A percentile compares a stretch with the other conserved stretches of the same genome.
These are phyloP conservation scores for Vigna radiata DNA, from an alignment of 306 rosid genomes.

Conservation along the genomic window DNA sequence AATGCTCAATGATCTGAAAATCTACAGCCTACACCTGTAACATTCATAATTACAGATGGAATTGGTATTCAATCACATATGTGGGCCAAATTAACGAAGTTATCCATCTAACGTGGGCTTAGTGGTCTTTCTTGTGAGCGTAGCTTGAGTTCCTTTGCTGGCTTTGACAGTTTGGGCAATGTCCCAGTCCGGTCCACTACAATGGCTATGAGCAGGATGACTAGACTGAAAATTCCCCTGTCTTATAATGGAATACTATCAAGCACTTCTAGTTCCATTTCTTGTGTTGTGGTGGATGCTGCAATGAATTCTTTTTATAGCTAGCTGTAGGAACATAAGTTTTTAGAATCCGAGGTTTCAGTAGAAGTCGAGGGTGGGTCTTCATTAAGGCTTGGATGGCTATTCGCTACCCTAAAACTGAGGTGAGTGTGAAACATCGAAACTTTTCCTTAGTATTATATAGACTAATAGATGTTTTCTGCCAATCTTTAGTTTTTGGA, in stretches of 20 bases:
- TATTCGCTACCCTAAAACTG: conserved; percentile 1
- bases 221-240: background rate
- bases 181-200: too few species aligned
- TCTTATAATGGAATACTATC: background rate
- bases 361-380: background rate
- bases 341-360: background rate
- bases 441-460: background rate
- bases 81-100: too few species aligned
- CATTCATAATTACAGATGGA: too few species aligned
- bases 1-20: too few species aligned
- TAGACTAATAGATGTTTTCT: background rate
- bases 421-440: background rate
- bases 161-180: too few species aligned
- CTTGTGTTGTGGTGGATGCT: background rate
- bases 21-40: too few species aligned
- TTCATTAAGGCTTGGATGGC: background rate
- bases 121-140: too few species aligned
- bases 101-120: too few species aligned
- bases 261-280: background rate
- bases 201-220: background rate
- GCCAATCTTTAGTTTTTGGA: background rate
- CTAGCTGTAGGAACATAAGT: background rate
- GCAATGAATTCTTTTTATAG: background rate
- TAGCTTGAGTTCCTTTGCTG: too few species aligned
- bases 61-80: too few species aligned